These are phyloP conservation scores for Scheffersomyces lignicola DNA, from an alignment of 1,139 yeast genomes.

Conservation along the genomic window DNA sequence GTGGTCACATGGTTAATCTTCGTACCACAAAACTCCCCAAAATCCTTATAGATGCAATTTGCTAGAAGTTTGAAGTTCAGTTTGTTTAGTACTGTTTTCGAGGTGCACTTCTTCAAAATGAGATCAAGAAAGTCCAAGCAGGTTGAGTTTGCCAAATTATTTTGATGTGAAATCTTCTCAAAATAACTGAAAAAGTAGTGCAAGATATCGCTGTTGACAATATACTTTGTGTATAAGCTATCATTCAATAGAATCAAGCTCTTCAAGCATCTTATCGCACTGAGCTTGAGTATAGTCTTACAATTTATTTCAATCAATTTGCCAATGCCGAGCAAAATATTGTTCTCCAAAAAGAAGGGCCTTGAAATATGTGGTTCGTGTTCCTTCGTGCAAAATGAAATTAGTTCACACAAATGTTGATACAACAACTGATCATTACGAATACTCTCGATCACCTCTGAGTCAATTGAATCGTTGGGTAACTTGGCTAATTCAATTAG, in stretches of 20 bases:
- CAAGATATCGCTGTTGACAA: conserved; percentile 57
- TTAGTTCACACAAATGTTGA: conserved; percentile 68
- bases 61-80: conserved; percentile 49
- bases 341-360: conserved; percentile 58
- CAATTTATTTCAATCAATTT: conserved; percentile 38
- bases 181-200: conserved; percentile 53
- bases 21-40: conserved; percentile 17
- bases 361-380: conserved; percentile 59
- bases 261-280: conserved; percentile 66
- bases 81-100: conserved; percentile 23
- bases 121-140: conserved; percentile 69
- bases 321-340: conserved; percentile 55
- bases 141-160: conserved; percentile 73
- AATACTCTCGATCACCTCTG: conserved; percentile 12
- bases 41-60: conserved; percentile 48
- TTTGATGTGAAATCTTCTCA: conserved; percentile 47
- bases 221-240: conserved; percentile 53
- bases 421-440: conserved; percentile 43
- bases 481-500: conserved; percentile 33
- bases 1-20: conserved; percentile 30
- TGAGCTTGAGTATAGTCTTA: conserved; percentile 56
- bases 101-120: conserved; percentile 36
- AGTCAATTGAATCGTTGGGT: conserved; percentile 10
- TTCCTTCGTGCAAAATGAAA: conserved; percentile 63
- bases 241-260: conserved; percentile 61